A percentile compares a stretch with the other conserved stretches of the same genome.
These are phyloP conservation scores for Aegilops umbellulata DNA, from an alignment of 176 grass and related monocot species.

Conservation along the genomic window DNA sequence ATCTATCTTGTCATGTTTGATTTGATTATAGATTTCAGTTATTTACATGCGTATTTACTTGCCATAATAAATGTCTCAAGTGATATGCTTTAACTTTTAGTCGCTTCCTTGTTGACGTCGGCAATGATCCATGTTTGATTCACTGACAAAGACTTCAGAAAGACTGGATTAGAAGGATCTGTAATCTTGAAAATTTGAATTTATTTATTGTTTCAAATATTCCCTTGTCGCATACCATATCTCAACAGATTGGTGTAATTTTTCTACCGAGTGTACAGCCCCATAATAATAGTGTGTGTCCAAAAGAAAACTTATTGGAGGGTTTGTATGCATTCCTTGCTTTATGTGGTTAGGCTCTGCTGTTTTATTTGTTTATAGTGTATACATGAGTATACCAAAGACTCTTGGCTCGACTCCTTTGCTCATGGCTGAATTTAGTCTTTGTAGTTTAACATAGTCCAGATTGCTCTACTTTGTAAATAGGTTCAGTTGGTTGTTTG, in stretches of 20 bases:
- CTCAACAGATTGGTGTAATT: not conserved
- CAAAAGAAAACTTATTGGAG: not conserved
- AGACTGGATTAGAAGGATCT: too few species aligned
- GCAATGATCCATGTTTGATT: not conserved
- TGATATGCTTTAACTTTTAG: not conserved
- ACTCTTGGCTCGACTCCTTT: not conserved
- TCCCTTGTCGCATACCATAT: not conserved
- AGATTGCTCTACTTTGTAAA: not conserved
- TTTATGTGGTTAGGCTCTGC: not conserved
- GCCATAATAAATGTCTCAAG: not conserved
- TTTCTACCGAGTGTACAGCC: not conserved
- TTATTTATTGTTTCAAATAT: not conserved
- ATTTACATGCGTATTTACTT: not conserved
- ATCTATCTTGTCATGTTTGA: conserved; percentile 1
- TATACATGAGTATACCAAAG: not conserved
- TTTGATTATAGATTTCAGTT: not conserved
- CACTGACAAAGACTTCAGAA: too few species aligned
- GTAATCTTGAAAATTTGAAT: not conserved
- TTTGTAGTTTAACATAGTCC: not conserved
- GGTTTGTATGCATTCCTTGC: not conserved
- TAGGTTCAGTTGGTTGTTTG: not conserved
- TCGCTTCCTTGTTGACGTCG: not conserved
- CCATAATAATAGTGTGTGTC: too few species aligned
- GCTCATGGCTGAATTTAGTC: not conserved
- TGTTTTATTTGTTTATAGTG: not conserved